Evolutionary conservation across 805 yeast genomes (phyloP), one percentile per base, ranked within the genome.

Genomic region (Saccharomyces mikatae): DNA sequence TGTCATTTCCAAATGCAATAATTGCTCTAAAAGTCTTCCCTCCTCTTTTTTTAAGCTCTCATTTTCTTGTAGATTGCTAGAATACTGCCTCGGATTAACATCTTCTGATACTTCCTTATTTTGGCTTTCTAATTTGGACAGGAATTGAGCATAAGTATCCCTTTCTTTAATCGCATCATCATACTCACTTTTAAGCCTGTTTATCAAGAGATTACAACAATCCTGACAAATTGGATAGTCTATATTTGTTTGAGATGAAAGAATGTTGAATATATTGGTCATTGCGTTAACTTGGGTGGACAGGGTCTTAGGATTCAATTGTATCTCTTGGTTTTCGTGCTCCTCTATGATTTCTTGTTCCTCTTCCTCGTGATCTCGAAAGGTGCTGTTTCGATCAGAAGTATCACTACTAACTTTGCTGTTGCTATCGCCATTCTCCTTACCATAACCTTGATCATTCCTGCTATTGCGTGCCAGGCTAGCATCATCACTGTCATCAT

Each of bases 171-270:
- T 80, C 4, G 84, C 79, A 53, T 82, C 87, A 56, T 87, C 92
- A 66, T 87, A 87, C 60, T 84, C 84, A 11, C 73, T 67, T 62
- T 83, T 85, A 67, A 89, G 76, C 54, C 83, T 84, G 9, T 80
- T 82, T 10, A 86, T 74, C 27, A 92, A 69, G 22, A 77, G 67
- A 47, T 78, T 81, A 6, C 94, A 86, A 68, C 99, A 94, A 47
- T 91, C 97, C 26, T 77, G 77, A 62, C 98, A 92, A 14, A 94
- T 81, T 0, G 99, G 99, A 63, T 82, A 83, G 58, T 89, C 95
- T 14, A 92, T 77, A 56, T 85, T 89, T 51, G 85, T 84, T 57
- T 86, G 84, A 4, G 80, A 75, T 0, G 94, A 84, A 5, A 92
- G 70, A 1, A 87, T 75, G 58, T 86, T 84, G 66, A 89, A 90